phyloP scores from a whole-genome alignment of 2,329 filamentous ascomycete species.

The Aspergillus bombycis region DNA sequence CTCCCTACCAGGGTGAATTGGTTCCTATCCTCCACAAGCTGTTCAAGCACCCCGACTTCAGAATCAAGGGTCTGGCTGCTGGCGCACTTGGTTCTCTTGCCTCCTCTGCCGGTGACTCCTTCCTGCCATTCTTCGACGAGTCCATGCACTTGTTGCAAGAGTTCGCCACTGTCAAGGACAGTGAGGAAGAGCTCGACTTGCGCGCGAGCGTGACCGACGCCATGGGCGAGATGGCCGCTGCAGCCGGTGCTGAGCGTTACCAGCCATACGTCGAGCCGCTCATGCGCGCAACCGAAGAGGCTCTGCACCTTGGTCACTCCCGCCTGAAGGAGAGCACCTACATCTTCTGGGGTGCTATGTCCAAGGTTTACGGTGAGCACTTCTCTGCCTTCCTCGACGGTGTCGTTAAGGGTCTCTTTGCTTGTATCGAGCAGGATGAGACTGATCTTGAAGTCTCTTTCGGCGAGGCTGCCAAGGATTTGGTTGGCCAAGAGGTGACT shows the following conservation, averaged over 20 bases:
- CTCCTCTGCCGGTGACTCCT: slow-evolving; percentile 77
- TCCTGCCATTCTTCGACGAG: slow-evolving; percentile 87
- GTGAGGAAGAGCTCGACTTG: slow-evolving; percentile 85
- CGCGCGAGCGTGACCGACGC: slow-evolving; percentile 89
- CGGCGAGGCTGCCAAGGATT: slow-evolving; percentile 72
- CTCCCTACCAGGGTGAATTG: slow-evolving; percentile 78
- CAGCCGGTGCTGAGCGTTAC: slow-evolving; percentile 84
- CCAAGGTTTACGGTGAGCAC: slow-evolving; percentile 84
- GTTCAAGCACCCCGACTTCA: slow-evolving; percentile 80
- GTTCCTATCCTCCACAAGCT: slow-evolving; percentile 83
- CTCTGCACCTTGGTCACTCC: slow-evolving; percentile 83
- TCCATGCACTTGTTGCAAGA: slow-evolving; percentile 87
- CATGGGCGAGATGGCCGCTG: slow-evolving; percentile 87
- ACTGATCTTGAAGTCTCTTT: slow-evolving; percentile 76
- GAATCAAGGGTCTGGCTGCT: slow-evolving; percentile 86
- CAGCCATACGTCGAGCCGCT: slow-evolving; percentile 87
- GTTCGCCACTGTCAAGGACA: slow-evolving; percentile 84
- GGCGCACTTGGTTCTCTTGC: slow-evolving; percentile 91
- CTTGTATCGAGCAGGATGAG: slow-evolving; percentile 87
- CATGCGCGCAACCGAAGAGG: slow-evolving; percentile 92
- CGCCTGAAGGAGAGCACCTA: slow-evolving; percentile 94
- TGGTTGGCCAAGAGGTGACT: slow-evolving; percentile 74
- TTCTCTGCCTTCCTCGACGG: slow-evolving; percentile 52
- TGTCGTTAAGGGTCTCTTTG: slow-evolving; percentile 64
- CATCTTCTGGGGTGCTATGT: slow-evolving; percentile 92